Evolutionary conservation across 2,329 filamentous ascomycete species (phyloP).

Genomic region (Venturia asperata): DNA sequence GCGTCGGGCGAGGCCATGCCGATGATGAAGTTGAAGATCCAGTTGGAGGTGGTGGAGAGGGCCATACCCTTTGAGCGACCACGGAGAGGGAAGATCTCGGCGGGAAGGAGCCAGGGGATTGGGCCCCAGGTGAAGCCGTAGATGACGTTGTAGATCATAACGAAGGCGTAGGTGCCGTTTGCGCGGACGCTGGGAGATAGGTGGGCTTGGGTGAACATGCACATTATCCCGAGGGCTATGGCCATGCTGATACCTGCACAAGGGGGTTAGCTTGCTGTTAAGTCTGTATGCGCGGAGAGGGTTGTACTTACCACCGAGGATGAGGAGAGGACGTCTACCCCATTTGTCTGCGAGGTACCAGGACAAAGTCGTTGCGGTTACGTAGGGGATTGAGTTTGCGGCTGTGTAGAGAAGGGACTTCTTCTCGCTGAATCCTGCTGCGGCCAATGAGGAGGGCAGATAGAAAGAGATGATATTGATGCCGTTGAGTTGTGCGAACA

Average conservation of each 20-base stretch:
- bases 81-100: slow-evolving; percentile 66
- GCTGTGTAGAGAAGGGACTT: slow-evolving; percentile 37
- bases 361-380: slow-evolving; percentile 34
- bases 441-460: slow-evolving; percentile 27
- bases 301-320: slow-evolving; percentile 24
- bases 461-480: slow-evolving; percentile 41
- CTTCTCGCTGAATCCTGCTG: slow-evolving; percentile 33
- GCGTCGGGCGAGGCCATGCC: slow-evolving; percentile 33
- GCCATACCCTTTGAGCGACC: slow-evolving; percentile 62
- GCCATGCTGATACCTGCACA: slow-evolving; percentile 30
- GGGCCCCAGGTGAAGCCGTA: slow-evolving; percentile 60
- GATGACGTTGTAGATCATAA: slow-evolving; percentile 60
- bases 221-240: slow-evolving; percentile 32
- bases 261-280: background rate
- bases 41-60: slow-evolving; percentile 34
- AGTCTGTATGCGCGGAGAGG: background rate
- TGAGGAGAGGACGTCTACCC: slow-evolving; percentile 36
- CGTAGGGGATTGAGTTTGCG: slow-evolving; percentile 36
- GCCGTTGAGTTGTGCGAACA: slow-evolving; percentile 38
- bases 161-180: slow-evolving; percentile 43
- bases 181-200: slow-evolving; percentile 28
- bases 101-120: slow-evolving; percentile 50
- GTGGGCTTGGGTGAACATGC: slow-evolving; percentile 33
- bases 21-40: slow-evolving; percentile 35
- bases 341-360: slow-evolving; percentile 38